phyloP scores from a whole-genome alignment of 345 rosid species.

The Eucalyptus sp. region DNA sequence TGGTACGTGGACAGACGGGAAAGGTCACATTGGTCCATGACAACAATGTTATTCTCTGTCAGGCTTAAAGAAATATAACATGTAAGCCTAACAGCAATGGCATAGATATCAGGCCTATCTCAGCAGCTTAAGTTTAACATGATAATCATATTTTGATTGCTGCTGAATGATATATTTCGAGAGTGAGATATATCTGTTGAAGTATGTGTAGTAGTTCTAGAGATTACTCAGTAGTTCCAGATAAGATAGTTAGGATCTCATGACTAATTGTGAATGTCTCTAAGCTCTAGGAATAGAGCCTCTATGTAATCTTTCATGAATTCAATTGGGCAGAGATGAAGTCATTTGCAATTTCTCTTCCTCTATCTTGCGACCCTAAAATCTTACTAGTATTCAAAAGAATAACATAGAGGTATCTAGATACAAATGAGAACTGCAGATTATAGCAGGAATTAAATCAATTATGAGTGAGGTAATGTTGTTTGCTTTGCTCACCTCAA shows the following conservation, averaged over 20 bases:
- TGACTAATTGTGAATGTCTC: neutral
- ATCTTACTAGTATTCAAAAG: neutral
- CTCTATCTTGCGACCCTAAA: neutral
- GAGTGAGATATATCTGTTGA: neutral
- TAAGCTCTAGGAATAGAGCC: neutral
- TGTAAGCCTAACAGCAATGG: neutral
- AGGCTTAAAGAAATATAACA: neutral
- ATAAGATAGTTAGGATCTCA: neutral
- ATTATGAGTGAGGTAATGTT: neutral
- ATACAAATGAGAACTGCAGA: neutral
- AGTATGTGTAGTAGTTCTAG: neutral
- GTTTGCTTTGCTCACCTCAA: conserved; percentile 27
- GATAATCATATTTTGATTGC: neutral
- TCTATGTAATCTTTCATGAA: neutral
- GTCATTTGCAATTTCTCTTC: neutral
- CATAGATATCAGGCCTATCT: neutral
- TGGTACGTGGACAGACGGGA: neutral
- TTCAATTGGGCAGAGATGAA: neutral
- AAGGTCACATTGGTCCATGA: neutral
- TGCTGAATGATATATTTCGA: neutral
- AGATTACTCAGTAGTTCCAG: neutral
- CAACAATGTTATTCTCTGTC: neutral
- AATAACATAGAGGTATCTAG: neutral
- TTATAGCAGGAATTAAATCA: neutral
- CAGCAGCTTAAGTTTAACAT: neutral